phyloP scores from a whole-genome alignment of 2,329 filamentous ascomycete genomes.

The Catunica adiposa region DNA sequence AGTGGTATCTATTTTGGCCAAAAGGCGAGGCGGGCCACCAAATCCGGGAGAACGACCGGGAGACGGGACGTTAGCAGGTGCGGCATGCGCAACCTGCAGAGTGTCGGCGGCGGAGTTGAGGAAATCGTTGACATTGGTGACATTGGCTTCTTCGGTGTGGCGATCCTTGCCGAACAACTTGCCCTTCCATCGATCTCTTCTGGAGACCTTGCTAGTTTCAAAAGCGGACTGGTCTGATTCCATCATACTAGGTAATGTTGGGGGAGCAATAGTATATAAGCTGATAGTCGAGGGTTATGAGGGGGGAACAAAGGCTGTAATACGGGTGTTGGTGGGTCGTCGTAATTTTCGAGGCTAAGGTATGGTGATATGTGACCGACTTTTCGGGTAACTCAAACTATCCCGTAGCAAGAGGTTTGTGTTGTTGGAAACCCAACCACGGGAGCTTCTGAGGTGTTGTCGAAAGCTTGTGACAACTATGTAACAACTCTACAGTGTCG shows the following conservation, averaged over 20 bases:
- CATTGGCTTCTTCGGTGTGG: slow-evolving; percentile 21
- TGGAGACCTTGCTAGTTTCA: slow-evolving; percentile 32
- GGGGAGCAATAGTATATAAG: too few species aligned
- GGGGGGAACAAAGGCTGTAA: not conserved
- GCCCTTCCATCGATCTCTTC: slow-evolving; percentile 43
- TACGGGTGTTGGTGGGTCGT: slow-evolving; percentile 19
- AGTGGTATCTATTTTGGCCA: slow-evolving; percentile 37
- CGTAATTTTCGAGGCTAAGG: not conserved
- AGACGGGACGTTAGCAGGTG: slow-evolving; percentile 18
- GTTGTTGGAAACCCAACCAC: not conserved
- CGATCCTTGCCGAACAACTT: slow-evolving; percentile 39
- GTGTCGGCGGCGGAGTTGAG: slow-evolving; percentile 37
- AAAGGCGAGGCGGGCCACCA: slow-evolving; percentile 8
- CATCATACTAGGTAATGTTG: slow-evolving; percentile 8
- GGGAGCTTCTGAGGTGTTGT: not conserved
- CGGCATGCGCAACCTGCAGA: slow-evolving; percentile 35
- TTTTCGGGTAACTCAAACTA: not conserved
- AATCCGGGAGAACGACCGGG: slow-evolving; percentile 20
- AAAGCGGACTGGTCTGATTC: slow-evolving; percentile 19
- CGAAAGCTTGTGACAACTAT: too few species aligned
- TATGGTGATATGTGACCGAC: not conserved
- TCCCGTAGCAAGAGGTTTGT: not conserved
- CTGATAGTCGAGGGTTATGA: not conserved
- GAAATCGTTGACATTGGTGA: slow-evolving; percentile 40
- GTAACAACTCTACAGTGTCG: too few species aligned